Evolutionary conservation across 2,329 filamentous ascomycete species (phyloP), one percentile per base, ranked within the genome.

Genomic region (Colletotrichum cordylinicola): DNA sequence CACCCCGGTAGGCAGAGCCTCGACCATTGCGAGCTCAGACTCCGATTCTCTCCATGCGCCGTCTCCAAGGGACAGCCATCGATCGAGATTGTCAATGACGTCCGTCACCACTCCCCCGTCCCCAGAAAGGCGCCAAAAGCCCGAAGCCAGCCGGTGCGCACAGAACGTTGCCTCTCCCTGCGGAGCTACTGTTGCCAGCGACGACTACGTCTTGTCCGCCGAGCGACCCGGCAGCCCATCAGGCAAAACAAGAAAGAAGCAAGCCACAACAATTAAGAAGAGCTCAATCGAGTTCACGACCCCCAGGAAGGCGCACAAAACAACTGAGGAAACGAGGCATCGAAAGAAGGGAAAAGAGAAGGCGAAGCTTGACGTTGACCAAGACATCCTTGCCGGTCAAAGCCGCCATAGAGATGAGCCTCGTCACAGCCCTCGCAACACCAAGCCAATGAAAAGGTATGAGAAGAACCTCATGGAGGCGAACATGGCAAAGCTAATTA

Each of bases 181-280:
- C 4, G 24, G 77, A 35, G 84, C 85, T 15, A 85, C 84, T 3
- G 84, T 86, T 6, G 81, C 83, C 55, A 85, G 81, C 33, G 84
- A 86, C 39, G 84, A 85, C 68, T 85, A 81, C 35, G 77, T 82
- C 9, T 64, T 79, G 7, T 48, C 72, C 7, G n/a, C 39, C 10
- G 48, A 72, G n/a, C 31, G 48, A 18, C 39, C 10, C n/a, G 16
- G 37, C 15, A 37, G 13, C 16, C n/a, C 8, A 16, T 8, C 55
- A 5, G 10, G 7, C 12, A 39, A 16, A 27, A 13, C 18, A 9
- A 24, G 24, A 18, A 29, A 18, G 18, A 12, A 39, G 16, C 13
- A 21, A 12, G 33, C 9, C 16, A 15, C 15, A 21, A 31, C 43
- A 29, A 13, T 15, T 13, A 33, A 66, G 15, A 27, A 24, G 6